Evolutionary conservation across 495 filamentous ascomycete genomes (phyloP).

Genomic region (Terfezia claveryi): DNA sequence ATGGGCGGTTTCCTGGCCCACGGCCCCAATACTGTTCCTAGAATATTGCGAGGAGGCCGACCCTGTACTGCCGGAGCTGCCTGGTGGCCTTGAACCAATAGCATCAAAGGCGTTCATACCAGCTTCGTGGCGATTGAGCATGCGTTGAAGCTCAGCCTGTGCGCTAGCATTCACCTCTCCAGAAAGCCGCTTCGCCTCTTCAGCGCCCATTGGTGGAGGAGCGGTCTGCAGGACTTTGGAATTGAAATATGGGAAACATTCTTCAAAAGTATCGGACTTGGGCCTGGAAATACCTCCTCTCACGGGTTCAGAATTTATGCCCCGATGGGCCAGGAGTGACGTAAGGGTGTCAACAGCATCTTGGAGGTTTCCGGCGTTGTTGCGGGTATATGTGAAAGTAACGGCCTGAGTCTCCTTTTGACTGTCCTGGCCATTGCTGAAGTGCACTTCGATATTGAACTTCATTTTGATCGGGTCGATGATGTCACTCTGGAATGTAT

Average conservation of each 20-base stretch:
- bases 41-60: background rate
- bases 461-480: constrained; percentile 66
- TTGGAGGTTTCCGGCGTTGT: constrained; percentile 85
- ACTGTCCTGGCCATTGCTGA: constrained; percentile 36
- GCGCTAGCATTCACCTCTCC: background rate
- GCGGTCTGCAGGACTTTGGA: constrained; percentile 62
- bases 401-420: constrained; percentile 23
- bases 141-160: background rate
- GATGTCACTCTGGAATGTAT: constrained; percentile 55
- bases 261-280: constrained; percentile 96
- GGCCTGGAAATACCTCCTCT: constrained; percentile 86
- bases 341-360: constrained; percentile 92
- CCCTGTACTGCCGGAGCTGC: background rate
- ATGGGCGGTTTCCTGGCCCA: background rate
- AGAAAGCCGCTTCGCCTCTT: background rate
- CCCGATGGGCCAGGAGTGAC: constrained; percentile 54
- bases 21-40: background rate
- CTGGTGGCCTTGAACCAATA: background rate
- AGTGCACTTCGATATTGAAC: constrained; percentile 67
- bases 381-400: constrained; percentile 62
- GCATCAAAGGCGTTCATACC: background rate
- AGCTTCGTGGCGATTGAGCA: background rate
- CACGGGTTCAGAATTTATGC: constrained; percentile 64
- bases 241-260: constrained; percentile 86
- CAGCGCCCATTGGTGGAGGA: background rate